Evolutionary conservation across 2,329 filamentous ascomycete species (phyloP), one percentile per base, ranked within the genome.

Genomic region (Zymoseptoria pseudotritici): DNA sequence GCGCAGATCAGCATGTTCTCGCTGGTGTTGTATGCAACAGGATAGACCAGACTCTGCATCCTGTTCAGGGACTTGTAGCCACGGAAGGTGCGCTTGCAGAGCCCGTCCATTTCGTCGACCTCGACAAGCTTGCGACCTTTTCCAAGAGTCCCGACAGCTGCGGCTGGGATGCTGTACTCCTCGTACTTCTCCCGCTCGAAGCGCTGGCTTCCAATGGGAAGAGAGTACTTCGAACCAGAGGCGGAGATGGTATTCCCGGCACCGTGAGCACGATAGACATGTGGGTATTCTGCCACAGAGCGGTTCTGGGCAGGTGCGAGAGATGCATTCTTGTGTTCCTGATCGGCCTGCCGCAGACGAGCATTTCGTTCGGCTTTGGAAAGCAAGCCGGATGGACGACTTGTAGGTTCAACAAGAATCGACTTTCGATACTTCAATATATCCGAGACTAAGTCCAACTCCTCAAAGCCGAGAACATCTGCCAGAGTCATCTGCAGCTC

Each of bases 1-100:
- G 94, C 94, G 75, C 94, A 99, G 61, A 99, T 95, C 56, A 99
- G 84, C 93, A 99, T 97, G 67, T 99, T 99, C 76, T 99, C 94
- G 70, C 86, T 96, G 2, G 91, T 97, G 73, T 88, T 90, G 77
- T 99, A 97, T 0, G 92, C 94, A 4, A 99, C 90, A 0, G 91
- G 91, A 69, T 96, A 96, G 0, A 97, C 90, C 54, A 99, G 80
- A 73, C 92, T 97, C 77, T 99, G 94, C 95, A 99, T 99, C 26
- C 95, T 88, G 71, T 99, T 99, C 61, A 99, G 82, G 2, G 89
- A 78, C 75, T 92, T 93, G 79, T 99, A 99, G 0, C 92, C 92
- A 71, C 88, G 90, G 78, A 99, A 99, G 0, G 94, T 99, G n/a
- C 84, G 85, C 62, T 85, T 83, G 69, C 94, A 99, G 26, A 99